Percentiles rank a stretch among this genome's conserved stretches.
Evolutionary conservation across 2,329 filamentous ascomycete genomes (phyloP).

Genomic region (Talaromyces sp.): DNA sequence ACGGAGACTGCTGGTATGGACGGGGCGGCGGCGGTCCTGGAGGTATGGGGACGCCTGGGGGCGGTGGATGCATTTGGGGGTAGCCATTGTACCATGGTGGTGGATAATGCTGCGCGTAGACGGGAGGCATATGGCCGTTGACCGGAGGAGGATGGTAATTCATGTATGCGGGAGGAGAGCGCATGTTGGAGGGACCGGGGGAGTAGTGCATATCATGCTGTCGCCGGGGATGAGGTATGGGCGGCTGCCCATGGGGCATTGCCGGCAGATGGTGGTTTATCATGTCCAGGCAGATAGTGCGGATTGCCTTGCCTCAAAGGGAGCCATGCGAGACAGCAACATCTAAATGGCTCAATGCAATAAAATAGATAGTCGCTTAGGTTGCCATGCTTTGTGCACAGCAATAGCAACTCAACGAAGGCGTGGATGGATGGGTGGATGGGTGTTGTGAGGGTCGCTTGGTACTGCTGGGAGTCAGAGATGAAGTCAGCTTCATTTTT

Average conservation of each 20-base stretch:
- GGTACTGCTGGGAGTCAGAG: slow-evolving; percentile 13
- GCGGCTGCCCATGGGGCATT: slow-evolving; percentile 51
- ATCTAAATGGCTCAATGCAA: slow-evolving; percentile 12
- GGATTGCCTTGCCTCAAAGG: slow-evolving; percentile 41
- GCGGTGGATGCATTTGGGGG: slow-evolving; percentile 41
- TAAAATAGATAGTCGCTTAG: slow-evolving; percentile 30
- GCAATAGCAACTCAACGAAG: slow-evolving; percentile 13
- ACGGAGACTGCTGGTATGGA: slow-evolving; percentile 41
- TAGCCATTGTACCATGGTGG: slow-evolving; percentile 48
- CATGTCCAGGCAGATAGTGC: slow-evolving; percentile 36
- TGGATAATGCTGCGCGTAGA: slow-evolving; percentile 46
- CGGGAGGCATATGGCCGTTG: slow-evolving; percentile 52
- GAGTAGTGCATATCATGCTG: slow-evolving; percentile 48
- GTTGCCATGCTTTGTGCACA: slow-evolving; percentile 37
- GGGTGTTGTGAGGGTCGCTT: background rate
- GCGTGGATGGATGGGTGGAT: background rate
- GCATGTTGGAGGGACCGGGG: slow-evolving; percentile 51
- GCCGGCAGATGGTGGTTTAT: slow-evolving; percentile 48
- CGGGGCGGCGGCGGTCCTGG: slow-evolving; percentile 43
- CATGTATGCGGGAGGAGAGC: slow-evolving; percentile 61
- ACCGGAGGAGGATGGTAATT: slow-evolving; percentile 56
- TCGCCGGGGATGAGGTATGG: slow-evolving; percentile 50
- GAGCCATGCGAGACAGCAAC: slow-evolving; percentile 39
- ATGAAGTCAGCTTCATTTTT: slow-evolving; percentile 18
- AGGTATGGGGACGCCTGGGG: slow-evolving; percentile 46